A percentile compares a stretch with the other conserved stretches of the same genome.
Evolutionary conservation across 164 flowering plant species (phyloP).

Genomic region (Taxillus chinensis): DNA sequence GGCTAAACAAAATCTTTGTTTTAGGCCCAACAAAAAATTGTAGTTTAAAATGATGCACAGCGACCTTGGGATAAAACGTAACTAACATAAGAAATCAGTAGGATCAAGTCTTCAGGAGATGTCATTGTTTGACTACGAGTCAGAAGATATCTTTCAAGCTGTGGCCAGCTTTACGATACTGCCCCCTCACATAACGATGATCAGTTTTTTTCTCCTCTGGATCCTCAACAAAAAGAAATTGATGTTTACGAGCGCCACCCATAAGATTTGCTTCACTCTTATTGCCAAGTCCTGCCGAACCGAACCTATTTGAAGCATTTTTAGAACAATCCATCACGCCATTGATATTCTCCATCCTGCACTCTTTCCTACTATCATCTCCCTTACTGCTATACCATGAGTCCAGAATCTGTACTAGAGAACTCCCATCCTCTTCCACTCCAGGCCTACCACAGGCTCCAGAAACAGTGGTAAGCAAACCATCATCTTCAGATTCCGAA

Average conservation of each 20-base stretch:
- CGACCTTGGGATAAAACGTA: too few relatives aligned
- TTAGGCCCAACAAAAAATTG: too few relatives aligned
- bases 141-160: neutral
- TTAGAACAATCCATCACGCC: constrained; percentile 15
- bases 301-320: constrained; percentile 7
- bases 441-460: constrained; percentile 12
- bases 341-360: constrained; percentile 7
- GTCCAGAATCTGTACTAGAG: constrained; percentile 54
- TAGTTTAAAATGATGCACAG: too few relatives aligned
- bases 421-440: constrained; percentile 25
- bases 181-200: constrained; percentile 39
- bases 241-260: constrained; percentile 14
- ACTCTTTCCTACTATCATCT: constrained; percentile 12
- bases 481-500: constrained; percentile 45
- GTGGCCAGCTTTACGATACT: constrained; percentile 30
- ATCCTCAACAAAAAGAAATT: constrained; percentile 37
- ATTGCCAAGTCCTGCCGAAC: constrained; percentile 4
- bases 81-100: too few relatives aligned
- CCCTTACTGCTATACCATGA: constrained; percentile 47
- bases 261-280: constrained; percentile 6
- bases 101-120: too few relatives aligned
- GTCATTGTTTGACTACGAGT: too few relatives aligned
- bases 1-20: too few relatives aligned
- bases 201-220: constrained; percentile 22
- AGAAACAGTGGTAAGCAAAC: constrained; percentile 8